These are phyloP conservation scores for Penicillium tannophilum DNA, from an alignment of 495 filamentous ascomycete genomes.

Conservation along the genomic window DNA sequence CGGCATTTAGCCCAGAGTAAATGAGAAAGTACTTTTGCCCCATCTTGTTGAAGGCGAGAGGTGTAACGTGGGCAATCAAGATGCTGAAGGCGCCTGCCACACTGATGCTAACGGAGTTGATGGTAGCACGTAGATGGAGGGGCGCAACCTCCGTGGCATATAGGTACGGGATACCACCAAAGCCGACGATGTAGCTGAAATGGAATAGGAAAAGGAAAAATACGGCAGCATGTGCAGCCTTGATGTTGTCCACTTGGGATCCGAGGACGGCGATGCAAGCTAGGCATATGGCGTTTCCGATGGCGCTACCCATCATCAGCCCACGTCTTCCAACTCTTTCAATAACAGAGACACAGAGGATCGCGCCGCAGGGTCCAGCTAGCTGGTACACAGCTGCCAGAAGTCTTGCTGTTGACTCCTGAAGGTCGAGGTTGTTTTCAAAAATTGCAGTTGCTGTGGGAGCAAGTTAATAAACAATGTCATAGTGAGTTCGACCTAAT, in stretches of 20 bases:
- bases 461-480: not conserved
- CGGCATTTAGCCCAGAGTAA: conserved; percentile 20
- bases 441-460: conserved; percentile 38
- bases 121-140: conserved; percentile 47
- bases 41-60: conserved; percentile 21
- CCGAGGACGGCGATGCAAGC: conserved; percentile 39
- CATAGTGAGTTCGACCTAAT: not conserved
- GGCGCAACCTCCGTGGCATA: conserved; percentile 57
- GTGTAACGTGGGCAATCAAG: conserved; percentile 25
- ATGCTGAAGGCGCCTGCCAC: conserved; percentile 45
- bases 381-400: conserved; percentile 25
- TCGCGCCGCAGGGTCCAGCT: conserved; percentile 16
- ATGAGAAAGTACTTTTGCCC: conserved; percentile 25
- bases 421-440: conserved; percentile 18
- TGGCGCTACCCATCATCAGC: conserved; percentile 22
- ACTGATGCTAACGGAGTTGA: conserved; percentile 48
- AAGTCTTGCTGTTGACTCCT: conserved; percentile 17
- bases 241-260: conserved; percentile 22
- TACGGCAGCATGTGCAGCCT: conserved; percentile 35
- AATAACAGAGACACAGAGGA: conserved; percentile 22
- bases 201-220: conserved; percentile 58
- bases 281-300: conserved; percentile 45
- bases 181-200: conserved; percentile 54
- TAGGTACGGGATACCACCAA: conserved; percentile 55
- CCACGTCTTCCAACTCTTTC: conserved; percentile 27